Percentiles rank a stretch among this genome's conserved stretches.
Conservation (phyloP, 2,329 filamentous ascomycete species). For the Ceratocystis ficicola region DNA sequence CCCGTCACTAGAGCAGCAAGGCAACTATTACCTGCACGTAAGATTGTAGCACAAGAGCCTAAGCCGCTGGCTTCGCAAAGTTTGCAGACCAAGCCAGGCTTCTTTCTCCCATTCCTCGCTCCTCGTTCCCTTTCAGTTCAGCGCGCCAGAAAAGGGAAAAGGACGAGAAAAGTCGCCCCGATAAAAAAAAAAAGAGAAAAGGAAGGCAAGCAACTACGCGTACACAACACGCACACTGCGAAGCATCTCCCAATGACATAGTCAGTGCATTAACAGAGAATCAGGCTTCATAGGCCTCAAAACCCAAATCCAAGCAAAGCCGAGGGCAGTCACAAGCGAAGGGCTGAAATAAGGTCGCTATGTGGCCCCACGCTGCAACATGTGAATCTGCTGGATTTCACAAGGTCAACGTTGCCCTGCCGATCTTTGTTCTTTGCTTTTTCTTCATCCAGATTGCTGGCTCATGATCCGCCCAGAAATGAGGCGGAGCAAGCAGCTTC, state of each 20-base stretch:
- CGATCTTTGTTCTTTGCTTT: background rate
- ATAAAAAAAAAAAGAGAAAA: background rate
- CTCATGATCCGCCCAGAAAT: background rate
- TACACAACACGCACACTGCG: background rate
- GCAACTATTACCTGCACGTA: background rate
- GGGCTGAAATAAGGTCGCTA: background rate
- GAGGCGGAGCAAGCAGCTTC: background rate
- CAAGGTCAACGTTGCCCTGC: conserved; percentile 2
- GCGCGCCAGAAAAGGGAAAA: background rate
- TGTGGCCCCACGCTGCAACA: background rate
- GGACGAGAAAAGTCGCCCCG: background rate
- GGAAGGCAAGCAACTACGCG: background rate
- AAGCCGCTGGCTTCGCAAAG: background rate
- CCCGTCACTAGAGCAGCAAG: background rate
- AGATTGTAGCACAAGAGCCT: background rate
- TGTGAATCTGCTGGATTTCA: background rate
- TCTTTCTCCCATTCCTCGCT: background rate
- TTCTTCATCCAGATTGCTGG: conserved; percentile 11
- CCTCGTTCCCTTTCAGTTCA: background rate
- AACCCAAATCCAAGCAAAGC: background rate
- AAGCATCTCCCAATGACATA: background rate
- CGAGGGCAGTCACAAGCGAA: background rate
- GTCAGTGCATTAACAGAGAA: background rate
- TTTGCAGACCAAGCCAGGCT: background rate
- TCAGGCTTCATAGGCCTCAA: background rate